These are phyloP conservation scores for Oryza longistaminata DNA, from an alignment of 176 grass and related monocot species.

Conservation along the genomic window DNA sequence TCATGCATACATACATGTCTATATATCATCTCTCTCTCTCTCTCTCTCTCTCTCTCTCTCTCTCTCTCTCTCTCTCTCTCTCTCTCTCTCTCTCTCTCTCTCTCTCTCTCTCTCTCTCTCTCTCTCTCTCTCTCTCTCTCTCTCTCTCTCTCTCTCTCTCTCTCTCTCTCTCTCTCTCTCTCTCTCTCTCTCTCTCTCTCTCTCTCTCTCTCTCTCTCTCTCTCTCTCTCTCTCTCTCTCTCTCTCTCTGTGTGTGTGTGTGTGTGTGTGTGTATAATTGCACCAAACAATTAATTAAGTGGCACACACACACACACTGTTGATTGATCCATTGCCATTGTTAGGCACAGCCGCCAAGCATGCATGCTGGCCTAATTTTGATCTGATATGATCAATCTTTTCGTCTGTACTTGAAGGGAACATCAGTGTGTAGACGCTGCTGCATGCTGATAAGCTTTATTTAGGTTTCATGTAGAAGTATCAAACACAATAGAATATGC, in stretches of 20 bases:
- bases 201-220: background rate
- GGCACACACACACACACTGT: background rate
- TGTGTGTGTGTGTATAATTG: no score
- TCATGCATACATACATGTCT: background rate
- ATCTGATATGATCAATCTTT: conserved; percentile 32
- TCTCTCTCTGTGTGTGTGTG: no score
- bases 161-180: no score
- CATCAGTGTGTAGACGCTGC: background rate
- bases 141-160: background rate
- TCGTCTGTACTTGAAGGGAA: conserved; percentile 27
- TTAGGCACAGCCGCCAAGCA: conserved; percentile 25
- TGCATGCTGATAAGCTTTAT: background rate
- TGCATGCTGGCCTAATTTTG: conserved; percentile 9
- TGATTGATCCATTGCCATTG: background rate
- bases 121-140: background rate
- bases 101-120: background rate
- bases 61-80: background rate
- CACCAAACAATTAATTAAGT: background rate
- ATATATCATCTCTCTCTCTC: background rate
- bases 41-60: no score
- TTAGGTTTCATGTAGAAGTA: background rate
- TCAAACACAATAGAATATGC: background rate
- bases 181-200: background rate
- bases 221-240: background rate
- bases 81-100: background rate